phyloP scores from a whole-genome alignment of 164 flowering plant genomes.

The Aristolochia fimbriata region DNA sequence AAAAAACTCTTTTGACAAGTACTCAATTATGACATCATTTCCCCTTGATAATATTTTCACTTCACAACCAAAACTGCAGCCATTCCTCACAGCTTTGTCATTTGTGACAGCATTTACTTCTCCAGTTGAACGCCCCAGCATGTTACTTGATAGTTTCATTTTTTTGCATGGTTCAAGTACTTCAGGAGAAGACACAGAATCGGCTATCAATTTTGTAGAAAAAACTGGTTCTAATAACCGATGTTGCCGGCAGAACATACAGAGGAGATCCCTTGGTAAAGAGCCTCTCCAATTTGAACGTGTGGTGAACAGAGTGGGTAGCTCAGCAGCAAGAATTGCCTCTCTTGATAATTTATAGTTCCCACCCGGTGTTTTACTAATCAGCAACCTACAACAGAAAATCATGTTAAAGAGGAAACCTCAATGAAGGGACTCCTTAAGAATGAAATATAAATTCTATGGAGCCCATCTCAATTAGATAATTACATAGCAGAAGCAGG shows the following conservation, averaged over 20 bases:
- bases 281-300: too few species aligned
- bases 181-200: conserved; percentile 20
- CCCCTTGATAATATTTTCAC: conserved; percentile 49
- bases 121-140: conserved; percentile 15
- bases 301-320: too few species aligned
- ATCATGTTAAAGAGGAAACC: conserved; percentile 1
- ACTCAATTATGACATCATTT: conserved; percentile 46
- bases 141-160: conserved; percentile 18
- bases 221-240: conserved; percentile 30
- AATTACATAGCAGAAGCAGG: not conserved
- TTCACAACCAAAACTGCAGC: conserved; percentile 39
- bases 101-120: conserved; percentile 13
- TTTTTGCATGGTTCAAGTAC: conserved; percentile 23
- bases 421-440: not conserved
- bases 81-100: conserved; percentile 15
- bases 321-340: conserved; percentile 59
- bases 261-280: conserved; percentile 72
- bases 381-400: conserved; percentile 50
- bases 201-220: not conserved
- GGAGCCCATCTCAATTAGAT: not conserved
- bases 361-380: conserved; percentile 62
- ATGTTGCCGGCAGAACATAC: conserved; percentile 73
- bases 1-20: conserved; percentile 35
- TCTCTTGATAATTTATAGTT: conserved; percentile 78
- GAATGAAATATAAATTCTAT: not conserved